Evolutionary conservation across 2,329 filamentous ascomycete species (phyloP).

Genomic region (Aspergillus awamori): DNA sequence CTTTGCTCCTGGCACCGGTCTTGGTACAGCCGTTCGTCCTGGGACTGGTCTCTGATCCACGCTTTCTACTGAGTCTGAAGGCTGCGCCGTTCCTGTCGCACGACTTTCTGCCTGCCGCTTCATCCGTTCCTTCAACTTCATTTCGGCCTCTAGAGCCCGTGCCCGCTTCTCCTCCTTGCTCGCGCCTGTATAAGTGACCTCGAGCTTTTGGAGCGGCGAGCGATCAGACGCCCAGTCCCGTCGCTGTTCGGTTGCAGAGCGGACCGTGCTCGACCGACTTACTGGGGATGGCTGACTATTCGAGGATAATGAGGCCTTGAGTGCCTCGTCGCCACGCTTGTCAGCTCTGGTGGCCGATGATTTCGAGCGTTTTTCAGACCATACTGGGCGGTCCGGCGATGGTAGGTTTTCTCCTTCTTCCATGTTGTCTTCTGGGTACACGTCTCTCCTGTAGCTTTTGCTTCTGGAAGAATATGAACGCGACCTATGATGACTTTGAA

Average conservation of each 20-base stretch:
- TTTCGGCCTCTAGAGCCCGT: conserved; percentile 79
- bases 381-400: conserved; percentile 10
- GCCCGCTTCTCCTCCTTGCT: conserved; percentile 95
- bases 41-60: neutral
- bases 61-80: neutral
- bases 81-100: conserved; percentile 12
- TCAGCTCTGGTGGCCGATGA: conserved; percentile 3
- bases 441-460: conserved; percentile 15
- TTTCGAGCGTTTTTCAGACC: conserved; percentile 12
- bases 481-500: conserved; percentile 15
- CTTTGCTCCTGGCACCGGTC: conserved; percentile 21
- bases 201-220: conserved; percentile 90
- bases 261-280: conserved; percentile 37
- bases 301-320: conserved; percentile 16
- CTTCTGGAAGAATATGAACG: conserved; percentile 33
- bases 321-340: conserved; percentile 13
- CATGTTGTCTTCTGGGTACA: conserved; percentile 15
- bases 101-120: conserved; percentile 27
- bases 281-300: conserved; percentile 27
- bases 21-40: conserved; percentile 10
- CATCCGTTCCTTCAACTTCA: conserved; percentile 64
- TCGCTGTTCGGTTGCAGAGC: conserved; percentile 34
- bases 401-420: conserved; percentile 19
- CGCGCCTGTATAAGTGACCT: conserved; percentile 86
- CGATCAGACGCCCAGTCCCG: conserved; percentile 72